Evolutionary conservation across 331 rosid species (phyloP).

Genomic region (Cydonia oblonga): DNA sequence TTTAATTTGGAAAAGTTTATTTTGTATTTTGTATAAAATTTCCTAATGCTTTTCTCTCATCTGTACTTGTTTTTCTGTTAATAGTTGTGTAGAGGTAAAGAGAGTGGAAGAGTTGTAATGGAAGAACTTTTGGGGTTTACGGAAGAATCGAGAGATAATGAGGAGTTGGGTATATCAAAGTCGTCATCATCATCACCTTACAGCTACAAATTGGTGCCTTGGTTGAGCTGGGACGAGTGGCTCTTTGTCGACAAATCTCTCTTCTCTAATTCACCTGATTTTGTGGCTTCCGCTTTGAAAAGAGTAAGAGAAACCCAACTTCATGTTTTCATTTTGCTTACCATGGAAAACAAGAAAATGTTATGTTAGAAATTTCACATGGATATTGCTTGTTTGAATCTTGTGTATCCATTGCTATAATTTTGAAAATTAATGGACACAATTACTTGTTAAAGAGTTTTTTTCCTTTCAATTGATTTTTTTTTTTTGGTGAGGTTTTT

Average conservation of each 20-base stretch:
- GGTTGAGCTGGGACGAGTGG: conserved; percentile 81
- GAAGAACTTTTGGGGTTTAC: conserved; percentile 28
- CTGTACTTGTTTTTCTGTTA: background rate
- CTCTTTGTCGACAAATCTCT: conserved; percentile 52
- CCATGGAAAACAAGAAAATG: background rate
- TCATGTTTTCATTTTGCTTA: background rate
- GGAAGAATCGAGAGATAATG: conserved; percentile 13
- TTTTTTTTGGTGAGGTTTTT: background rate
- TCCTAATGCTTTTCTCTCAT: background rate
- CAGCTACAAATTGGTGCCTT: conserved; percentile 22
- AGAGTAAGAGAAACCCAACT: conserved; percentile 34
- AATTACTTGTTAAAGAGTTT: background rate
- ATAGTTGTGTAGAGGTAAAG: background rate
- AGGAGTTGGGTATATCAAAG: conserved; percentile 1
- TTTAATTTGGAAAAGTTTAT: too few relatives aligned
- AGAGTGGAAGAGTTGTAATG: conserved; percentile 15
- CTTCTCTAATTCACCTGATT: conserved; percentile 45
- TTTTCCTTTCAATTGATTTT: background rate
- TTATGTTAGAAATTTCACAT: background rate
- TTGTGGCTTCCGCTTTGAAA: conserved; percentile 51
- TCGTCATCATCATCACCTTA: background rate
- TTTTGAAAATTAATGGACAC: background rate
- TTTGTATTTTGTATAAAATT: too few relatives aligned
- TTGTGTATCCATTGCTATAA: background rate
- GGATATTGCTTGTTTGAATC: background rate